A percentile compares a stretch with the other conserved stretches of the same genome.
phyloP scores from a whole-genome alignment of 1,139 yeast species.

The Candida buenavistaensis region DNA sequence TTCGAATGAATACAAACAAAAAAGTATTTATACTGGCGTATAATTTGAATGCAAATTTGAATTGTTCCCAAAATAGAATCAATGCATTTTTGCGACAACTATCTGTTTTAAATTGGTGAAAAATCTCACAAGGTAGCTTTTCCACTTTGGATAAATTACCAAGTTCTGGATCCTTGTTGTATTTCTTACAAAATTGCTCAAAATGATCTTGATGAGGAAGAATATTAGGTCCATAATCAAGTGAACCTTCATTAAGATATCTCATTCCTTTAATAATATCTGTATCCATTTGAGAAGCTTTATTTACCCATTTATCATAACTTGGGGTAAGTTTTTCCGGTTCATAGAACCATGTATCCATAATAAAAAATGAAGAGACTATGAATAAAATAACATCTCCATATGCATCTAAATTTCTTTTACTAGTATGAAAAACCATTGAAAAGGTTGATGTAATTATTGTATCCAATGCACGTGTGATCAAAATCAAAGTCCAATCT shows the following conservation, averaged over 20 bases:
- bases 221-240: constrained; percentile 5
- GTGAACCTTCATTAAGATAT: constrained; percentile 17
- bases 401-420: constrained; percentile 2
- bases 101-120: constrained; percentile 32
- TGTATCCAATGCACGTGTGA: constrained; percentile 25
- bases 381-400: constrained; percentile 21
- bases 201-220: constrained; percentile 18
- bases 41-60: constrained; percentile 30
- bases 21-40: constrained; percentile 23
- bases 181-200: constrained; percentile 22
- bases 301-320: constrained; percentile 42
- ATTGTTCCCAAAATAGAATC: constrained; percentile 34
- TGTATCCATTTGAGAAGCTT: constrained; percentile 39
- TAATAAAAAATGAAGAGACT: constrained; percentile 27
- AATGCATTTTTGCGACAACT: constrained; percentile 39
- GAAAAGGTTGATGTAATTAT: constrained; percentile 17
- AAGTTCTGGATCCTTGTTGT: constrained; percentile 22
- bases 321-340: constrained; percentile 35
- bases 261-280: constrained; percentile 32
- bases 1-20: constrained; percentile 14
- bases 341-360: constrained; percentile 40
- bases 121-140: constrained; percentile 38
- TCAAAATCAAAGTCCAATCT: constrained; percentile 25
- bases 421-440: constrained; percentile 11
- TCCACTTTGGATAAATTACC: constrained; percentile 25